phyloP scores from a whole-genome alignment of 108 stramenopile species.

The Nannochloropsis oceanica region DNA sequence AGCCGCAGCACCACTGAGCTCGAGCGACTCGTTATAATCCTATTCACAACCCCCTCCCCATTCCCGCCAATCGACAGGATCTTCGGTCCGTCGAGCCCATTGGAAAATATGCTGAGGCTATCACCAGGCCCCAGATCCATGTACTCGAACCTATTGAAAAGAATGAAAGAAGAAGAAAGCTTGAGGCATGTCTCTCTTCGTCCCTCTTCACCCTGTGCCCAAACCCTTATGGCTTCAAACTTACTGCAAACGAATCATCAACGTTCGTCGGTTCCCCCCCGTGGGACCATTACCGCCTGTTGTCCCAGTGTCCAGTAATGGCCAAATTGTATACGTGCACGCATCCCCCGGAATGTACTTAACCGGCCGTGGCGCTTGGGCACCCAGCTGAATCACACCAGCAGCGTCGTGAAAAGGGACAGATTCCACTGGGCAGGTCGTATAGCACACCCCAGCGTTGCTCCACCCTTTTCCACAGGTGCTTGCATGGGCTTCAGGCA shows the following conservation, averaged over 20 bases:
- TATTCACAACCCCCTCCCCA: not conserved
- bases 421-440: not conserved
- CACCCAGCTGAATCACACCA: not conserved
- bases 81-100: not conserved
- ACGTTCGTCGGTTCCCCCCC: not conserved
- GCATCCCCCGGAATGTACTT: not conserved
- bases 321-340: not conserved
- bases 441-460: not conserved
- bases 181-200: no score
- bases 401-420: not conserved
- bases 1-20: not conserved
- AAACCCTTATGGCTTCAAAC: no score
- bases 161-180: no score
- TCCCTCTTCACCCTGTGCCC: no score
- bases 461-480: not conserved
- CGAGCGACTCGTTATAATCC: not conserved
- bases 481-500: not conserved
- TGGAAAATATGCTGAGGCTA: not conserved
- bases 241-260: not conserved
- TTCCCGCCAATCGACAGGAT: not conserved
- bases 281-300: not conserved
- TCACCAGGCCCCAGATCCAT: not conserved
- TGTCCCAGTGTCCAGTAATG: not conserved
- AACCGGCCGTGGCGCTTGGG: not conserved
- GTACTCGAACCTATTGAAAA: not conserved